These are phyloP conservation scores for Rhododendron griersonianum DNA, from an alignment of 148 eudicot genomes.

Conservation along the genomic window DNA sequence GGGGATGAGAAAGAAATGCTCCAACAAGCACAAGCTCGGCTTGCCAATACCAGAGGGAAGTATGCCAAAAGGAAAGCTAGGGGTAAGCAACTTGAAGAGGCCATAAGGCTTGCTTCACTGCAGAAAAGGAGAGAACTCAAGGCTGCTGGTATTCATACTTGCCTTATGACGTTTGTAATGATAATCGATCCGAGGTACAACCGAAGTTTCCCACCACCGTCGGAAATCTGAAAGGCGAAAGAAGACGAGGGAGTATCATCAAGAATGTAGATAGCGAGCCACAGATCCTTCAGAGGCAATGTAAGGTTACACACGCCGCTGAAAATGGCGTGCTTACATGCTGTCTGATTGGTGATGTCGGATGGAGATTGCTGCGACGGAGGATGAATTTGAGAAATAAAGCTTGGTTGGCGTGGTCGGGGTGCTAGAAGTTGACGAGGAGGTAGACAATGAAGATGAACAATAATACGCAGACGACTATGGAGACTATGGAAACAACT, in stretches of 20 bases:
- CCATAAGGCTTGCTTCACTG: slow-evolving; percentile 93
- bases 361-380: no score
- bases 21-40: slow-evolving; percentile 87
- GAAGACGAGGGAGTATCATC: slow-evolving; percentile 15
- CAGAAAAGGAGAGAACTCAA: slow-evolving; percentile 94
- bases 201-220: slow-evolving; percentile 82
- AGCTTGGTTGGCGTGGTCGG: no score
- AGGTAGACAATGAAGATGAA: no score
- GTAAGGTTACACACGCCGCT: fast-evolving
- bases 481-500: no score
- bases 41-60: slow-evolving; percentile 92
- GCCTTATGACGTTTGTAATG: slow-evolving; percentile 49
- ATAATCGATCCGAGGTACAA: slow-evolving; percentile 66
- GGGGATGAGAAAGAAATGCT: slow-evolving; percentile 99
- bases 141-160: slow-evolving; percentile 85
- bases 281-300: no score
- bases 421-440: no score
- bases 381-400: no score
- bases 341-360: no score
- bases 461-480: no score
- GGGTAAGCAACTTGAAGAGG: slow-evolving; percentile 94
- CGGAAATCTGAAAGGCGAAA: slow-evolving; percentile 89
- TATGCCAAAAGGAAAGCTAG: slow-evolving; percentile 90
- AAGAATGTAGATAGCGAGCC: no score
- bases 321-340: no score